Evolutionary conservation across 2,329 filamentous ascomycete genomes (phyloP).

Genomic region (Sclerotinia sclerotiorum): DNA sequence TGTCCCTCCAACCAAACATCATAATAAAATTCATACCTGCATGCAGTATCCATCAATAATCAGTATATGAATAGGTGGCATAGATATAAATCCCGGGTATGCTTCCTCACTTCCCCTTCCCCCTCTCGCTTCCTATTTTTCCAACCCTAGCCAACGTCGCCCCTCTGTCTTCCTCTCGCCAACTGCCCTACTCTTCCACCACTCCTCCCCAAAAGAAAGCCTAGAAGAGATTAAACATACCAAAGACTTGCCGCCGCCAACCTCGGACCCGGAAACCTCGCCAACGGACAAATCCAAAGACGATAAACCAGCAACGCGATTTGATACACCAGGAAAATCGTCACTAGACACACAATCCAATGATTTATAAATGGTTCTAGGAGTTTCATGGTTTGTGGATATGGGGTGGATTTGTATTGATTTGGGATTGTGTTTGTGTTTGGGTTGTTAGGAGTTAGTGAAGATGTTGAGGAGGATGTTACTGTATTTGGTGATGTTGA

Average conservation of each 20-base stretch:
- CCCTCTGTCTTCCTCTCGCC: no score
- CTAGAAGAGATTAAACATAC: not conserved
- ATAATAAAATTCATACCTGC: conserved; percentile 19
- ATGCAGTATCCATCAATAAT: no score
- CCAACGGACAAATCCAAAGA: conserved; percentile 16
- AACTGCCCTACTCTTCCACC: not conserved
- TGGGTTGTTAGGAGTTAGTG: not conserved
- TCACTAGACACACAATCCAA: not conserved
- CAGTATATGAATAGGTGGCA: not conserved
- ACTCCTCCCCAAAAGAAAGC: not conserved
- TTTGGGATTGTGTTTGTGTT: not conserved
- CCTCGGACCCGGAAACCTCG: conserved; percentile 16
- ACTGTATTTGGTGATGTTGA: not conserved
- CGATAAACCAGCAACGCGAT: conserved; percentile 9
- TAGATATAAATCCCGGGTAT: not conserved
- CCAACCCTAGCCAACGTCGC: no score
- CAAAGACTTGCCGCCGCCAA: conserved; percentile 17
- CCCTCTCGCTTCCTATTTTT: not conserved
- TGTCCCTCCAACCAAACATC: conserved; percentile 14
- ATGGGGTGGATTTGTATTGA: not conserved
- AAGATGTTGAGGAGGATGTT: no score
- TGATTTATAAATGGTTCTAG: not conserved
- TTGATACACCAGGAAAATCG: not conserved
- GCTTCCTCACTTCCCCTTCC: no score
- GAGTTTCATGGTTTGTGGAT: not conserved